Percentiles rank a stretch among this genome's conserved stretches.
Conservation (phyloP, 129 eudicot genomes). For the Rutidosis leptorrhynchoides region DNA sequence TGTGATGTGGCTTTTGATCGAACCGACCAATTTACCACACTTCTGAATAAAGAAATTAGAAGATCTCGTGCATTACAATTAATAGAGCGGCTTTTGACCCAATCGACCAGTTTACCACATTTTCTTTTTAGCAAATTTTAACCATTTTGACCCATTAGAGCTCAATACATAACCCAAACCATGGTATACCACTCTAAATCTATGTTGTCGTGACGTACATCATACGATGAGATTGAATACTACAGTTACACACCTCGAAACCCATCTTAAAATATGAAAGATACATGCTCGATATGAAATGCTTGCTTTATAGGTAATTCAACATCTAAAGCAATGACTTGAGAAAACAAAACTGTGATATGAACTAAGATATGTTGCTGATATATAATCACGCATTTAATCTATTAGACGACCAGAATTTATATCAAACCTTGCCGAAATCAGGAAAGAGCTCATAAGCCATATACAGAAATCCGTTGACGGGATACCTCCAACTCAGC, state of each 20-base stretch:
- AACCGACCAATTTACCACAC: no score
- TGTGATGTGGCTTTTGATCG: no score
- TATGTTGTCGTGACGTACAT: background rate
- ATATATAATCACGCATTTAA: background rate
- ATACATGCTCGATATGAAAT: slow-evolving; percentile 94
- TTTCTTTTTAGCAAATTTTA: background rate
- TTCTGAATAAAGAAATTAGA: background rate
- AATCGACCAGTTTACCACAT: background rate
- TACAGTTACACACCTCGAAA: background rate
- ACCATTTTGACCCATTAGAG: background rate
- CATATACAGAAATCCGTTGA: slow-evolving; percentile 56
- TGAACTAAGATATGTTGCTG: background rate
- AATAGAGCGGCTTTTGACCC: background rate
- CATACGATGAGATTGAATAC: slow-evolving; percentile 2
- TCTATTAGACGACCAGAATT: background rate
- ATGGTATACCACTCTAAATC: background rate
- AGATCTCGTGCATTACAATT: background rate
- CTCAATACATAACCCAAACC: background rate
- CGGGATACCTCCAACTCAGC: slow-evolving; percentile 72
- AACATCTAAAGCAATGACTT: slow-evolving; percentile 88
- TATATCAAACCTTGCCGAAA: slow-evolving; percentile 75
- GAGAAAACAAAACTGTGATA: slow-evolving; percentile 18
- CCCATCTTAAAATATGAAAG: slow-evolving; percentile 12
- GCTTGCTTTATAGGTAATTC: slow-evolving; percentile 95
- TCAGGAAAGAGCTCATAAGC: slow-evolving; percentile 89